Evolutionary conservation across 768 basidiomycete species (phyloP), one percentile per base, ranked within the genome.

Genomic region (Suillus hirtellus): DNA sequence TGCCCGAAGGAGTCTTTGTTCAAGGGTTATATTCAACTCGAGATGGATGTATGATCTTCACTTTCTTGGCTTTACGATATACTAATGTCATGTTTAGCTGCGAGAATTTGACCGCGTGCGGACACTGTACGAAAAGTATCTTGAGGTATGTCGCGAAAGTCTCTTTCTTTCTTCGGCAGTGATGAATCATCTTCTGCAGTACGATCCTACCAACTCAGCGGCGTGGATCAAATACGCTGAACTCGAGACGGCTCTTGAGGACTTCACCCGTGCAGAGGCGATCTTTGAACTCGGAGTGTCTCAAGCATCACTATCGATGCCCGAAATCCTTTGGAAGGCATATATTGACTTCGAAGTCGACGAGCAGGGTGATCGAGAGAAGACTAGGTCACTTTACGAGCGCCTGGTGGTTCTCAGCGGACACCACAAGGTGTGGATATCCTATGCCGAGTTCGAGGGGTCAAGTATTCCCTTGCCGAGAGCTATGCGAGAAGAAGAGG

Each of bases 141-240:
- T 99, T 55, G 94, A 96, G 79, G 95, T 90, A 74, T 44, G 83
- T 76, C 27, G 15, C 56, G 27, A 34, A 44, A 6, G 40, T 9
- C 27, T 47, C 12, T 58, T 35, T 11, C 24, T 47, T 37, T 46
- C 47, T 14, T 37, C 17, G 4, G 17, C n/a, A 64, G 65, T 38
- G 62, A n/a, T 27, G 27, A 61, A 38, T 63, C 10, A 53, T 46
- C 12, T 56, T 14, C 27, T 42, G 8, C 60, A 89, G 92, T 93
- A 86, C 72, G 96, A 99, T 74, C 84, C 95, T 0, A 88, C 93
- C 34, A 95, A 96, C 74, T 91, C 93, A 1, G 80, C 93, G 1
- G 93, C 95, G 0, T 99, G 96, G 96, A 96, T 99, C 77, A 92
- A 92, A 75, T 99, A 88, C 75, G 93, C 96, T 31, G 93, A 96